Base-by-base conservation (phyloP, 2,329 filamentous ascomycete species). In the Chaetomium globosum region DNA sequence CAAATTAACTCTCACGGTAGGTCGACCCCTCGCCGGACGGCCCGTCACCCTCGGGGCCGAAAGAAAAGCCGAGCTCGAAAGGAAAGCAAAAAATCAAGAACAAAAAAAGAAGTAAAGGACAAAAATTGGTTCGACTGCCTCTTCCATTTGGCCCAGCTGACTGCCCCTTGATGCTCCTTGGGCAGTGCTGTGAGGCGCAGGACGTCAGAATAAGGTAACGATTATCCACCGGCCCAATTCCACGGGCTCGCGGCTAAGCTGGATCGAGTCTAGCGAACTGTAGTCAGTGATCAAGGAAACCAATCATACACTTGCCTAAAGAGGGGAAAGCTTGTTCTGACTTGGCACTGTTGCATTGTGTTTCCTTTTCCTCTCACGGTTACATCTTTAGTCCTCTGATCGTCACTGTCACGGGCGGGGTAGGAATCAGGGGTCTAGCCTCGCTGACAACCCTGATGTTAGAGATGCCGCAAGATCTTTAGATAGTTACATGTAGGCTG, bases 181-280 rank as follows among this genome's bases (percentile, higher is more conserved):
- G 33, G 33, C 12, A 36, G 10, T 12, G 33, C 12, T 10, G 7
- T 9, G 12, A 12, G 33, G 33, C 33, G 51, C 51, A 16, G 13
- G 51, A 54, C 9, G 51, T 54, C 28, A 23, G 28, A 54, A 54
- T 54, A 54, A 54, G 28, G 28, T 54, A 54, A 31, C 26, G 51
- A 54, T 54, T 54, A 53, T 31, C 51, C 51, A 54, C 51, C 16
- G 9, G 19, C n/a, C 39, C 39, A 16, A 43, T 43, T 43, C 39
- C 13, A 19, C 19, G 39, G 39, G 39, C 39, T 43, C 16, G 10
- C 16, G 7, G 16, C 39, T 43, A n/a, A 5, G 39, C 39, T 43
- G 39, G 13, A 43, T 43, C 16, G 19, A n/a, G 39, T 43, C 39
- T 43, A 43, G 39, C 10, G 39, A 12, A 36, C 39, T 10, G 39